Evolutionary conservation across 2,329 filamentous ascomycete species (phyloP), one percentile per base, ranked within the genome.

Genomic region (Xylariaceae sp.): DNA sequence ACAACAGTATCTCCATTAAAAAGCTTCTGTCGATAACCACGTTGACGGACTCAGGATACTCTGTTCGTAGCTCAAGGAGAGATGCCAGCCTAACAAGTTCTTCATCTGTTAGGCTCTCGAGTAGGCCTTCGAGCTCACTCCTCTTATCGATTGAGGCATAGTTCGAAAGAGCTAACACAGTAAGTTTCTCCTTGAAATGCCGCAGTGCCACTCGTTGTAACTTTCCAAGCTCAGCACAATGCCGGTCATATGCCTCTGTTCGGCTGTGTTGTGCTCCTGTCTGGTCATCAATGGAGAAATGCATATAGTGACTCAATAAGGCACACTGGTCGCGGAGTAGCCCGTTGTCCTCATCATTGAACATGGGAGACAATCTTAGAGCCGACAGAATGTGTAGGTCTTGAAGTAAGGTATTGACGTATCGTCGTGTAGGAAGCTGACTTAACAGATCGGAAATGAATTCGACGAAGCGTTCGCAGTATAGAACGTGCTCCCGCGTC

Each of bases 391-490:
- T 73, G 68, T 97, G 92, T 39, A 97, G 76, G 68, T 99, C 93
- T 64, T 89, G 86, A 11, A 97, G 73, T 35, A 99, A 76, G 1
- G 90, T 86, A 71, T 97, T 97, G 68, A 96, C 90, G 70, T 97
- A 97, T 71, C 94, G 85, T 63, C 94, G 82, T 3, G 95, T 99
- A 0, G 94, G 94, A 41, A 97, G 78, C 70, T 99, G 94, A 66
- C 93, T 97, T 70, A 95, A 86, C 16, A 99, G 76, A 69, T 99
- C 94, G 7, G 89, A 87, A 41, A 99, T 77, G 45, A 99, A 87
- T 72, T 99, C 94, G 45, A 94, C 74, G 59, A 97, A 93, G n/a
- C 92, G 84, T 72, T 97, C 93, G 69, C 91, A 96, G 72, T 97
- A 99, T 2, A 84, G 74, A 16, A 92, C 70, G 61, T 89, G 85